Conservation (phyloP, 1,139 yeast species). For the Candida gigantensis region DNA sequence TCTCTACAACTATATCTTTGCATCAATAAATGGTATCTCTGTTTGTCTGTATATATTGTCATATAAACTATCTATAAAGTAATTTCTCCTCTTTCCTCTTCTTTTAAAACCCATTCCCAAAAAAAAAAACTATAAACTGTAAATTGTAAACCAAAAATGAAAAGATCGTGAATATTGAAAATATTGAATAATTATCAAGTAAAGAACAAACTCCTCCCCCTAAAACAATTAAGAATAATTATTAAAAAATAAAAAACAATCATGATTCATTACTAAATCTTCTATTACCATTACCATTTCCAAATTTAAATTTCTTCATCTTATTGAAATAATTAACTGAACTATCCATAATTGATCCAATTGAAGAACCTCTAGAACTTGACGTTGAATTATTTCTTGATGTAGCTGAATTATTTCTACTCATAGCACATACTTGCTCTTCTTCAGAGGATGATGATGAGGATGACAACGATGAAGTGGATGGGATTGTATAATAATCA, state of each 20-base stretch:
- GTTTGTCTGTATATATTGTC: too few relatives aligned
- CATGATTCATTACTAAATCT: conserved; percentile 11
- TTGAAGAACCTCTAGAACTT: conserved; percentile 11
- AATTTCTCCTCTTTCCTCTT: too few relatives aligned
- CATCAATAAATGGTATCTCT: too few relatives aligned
- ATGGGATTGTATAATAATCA: conserved; percentile 16
- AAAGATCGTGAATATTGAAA: too few relatives aligned
- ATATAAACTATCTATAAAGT: too few relatives aligned
- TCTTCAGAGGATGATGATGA: conserved; percentile 5
- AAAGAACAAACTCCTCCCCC: too few relatives aligned
- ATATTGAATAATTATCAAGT: too few relatives aligned
- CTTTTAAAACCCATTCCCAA: too few relatives aligned
- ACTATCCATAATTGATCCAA: conserved; percentile 12
- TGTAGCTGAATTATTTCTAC: conserved; percentile 1
- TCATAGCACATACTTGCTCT: neutral
- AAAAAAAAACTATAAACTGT: too few relatives aligned
- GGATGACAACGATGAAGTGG: conserved; percentile 6
- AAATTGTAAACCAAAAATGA: too few relatives aligned
- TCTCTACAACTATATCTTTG: too few relatives aligned
- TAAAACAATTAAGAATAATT: too few relatives aligned
- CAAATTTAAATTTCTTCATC: conserved; percentile 14
- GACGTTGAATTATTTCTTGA: conserved; percentile 13
- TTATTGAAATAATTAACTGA: conserved; percentile 12
- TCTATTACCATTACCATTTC: conserved; percentile 3
- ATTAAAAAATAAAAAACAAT: neutral